phyloP scores from a whole-genome alignment of 23 red algal species.

The Gracilariopsis chorda region DNA sequence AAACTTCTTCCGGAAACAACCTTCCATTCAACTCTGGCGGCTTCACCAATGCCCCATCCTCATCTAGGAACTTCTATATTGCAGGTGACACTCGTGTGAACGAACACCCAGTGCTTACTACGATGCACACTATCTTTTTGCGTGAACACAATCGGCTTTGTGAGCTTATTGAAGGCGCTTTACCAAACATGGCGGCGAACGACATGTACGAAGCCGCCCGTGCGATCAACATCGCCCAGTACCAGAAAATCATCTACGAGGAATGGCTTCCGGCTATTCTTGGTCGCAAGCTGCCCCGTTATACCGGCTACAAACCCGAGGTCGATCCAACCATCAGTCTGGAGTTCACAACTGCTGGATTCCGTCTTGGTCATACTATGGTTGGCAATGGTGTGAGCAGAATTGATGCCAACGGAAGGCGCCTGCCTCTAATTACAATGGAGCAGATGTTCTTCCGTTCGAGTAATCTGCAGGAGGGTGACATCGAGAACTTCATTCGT shows the following conservation, averaged over 20 bases:
- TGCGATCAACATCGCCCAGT: slow-evolving; percentile 20
- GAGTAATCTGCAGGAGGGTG: neutral
- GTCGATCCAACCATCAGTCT: slow-evolving; percentile 33
- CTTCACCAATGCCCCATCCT: slow-evolving; percentile 38
- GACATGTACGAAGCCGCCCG: slow-evolving; percentile 26
- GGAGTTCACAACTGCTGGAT: slow-evolving; percentile 54
- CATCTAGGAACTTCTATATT: slow-evolving; percentile 11
- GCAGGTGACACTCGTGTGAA: slow-evolving; percentile 37
- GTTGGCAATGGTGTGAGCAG: slow-evolving; percentile 27
- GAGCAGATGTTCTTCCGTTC: slow-evolving; percentile 18
- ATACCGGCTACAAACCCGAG: neutral
- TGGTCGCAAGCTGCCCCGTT: neutral
- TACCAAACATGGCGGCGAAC: neutral
- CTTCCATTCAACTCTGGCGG: slow-evolving; percentile 26
- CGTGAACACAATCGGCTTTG: slow-evolving; percentile 60
- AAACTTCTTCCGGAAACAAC: slow-evolving; percentile 1
- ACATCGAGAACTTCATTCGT: slow-evolving; percentile 34
- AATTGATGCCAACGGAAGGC: neutral
- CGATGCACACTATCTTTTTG: slow-evolving; percentile 43
- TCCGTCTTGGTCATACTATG: slow-evolving; percentile 60
- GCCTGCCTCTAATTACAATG: slow-evolving; percentile 7
- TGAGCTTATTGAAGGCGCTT: neutral
- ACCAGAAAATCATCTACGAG: slow-evolving; percentile 51
- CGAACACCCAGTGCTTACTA: slow-evolving; percentile 26
- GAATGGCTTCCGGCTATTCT: slow-evolving; percentile 31